These are phyloP conservation scores for Leishmania martiniquensis DNA, from an alignment of 208 protist genomes.

Conservation along the genomic window DNA sequence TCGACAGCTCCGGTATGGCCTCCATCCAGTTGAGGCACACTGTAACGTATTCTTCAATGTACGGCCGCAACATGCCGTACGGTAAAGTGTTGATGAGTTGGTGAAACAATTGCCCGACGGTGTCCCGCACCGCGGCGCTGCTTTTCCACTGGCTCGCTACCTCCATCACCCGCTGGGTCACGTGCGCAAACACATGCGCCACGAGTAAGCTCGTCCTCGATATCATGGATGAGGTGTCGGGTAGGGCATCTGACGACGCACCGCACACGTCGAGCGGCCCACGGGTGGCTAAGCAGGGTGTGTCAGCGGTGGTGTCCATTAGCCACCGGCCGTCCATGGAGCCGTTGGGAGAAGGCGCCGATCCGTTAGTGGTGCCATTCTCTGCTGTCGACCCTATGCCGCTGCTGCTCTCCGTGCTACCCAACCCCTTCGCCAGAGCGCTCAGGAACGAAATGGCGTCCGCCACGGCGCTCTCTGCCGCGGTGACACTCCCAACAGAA, in stretches of 20 bases:
- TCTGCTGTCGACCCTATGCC: background rate
- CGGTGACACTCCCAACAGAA: background rate
- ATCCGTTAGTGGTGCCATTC: background rate
- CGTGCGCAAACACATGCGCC: constrained; percentile 42
- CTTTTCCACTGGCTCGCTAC: constrained; percentile 33
- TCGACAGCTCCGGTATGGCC: constrained; percentile 54
- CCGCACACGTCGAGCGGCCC: background rate
- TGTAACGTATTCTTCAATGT: constrained; percentile 49
- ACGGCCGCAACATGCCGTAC: constrained; percentile 43
- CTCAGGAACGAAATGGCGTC: constrained; percentile 61
- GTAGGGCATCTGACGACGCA: background rate
- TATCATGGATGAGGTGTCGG: background rate
- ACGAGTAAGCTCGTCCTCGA: constrained; percentile 17
- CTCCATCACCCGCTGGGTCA: constrained; percentile 48
- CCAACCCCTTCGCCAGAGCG: constrained; percentile 50
- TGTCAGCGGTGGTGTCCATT: constrained; percentile 7
- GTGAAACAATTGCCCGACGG: constrained; percentile 58
- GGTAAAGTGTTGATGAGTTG: constrained; percentile 73
- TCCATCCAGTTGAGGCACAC: constrained; percentile 63
- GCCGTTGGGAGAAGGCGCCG: constrained; percentile 1
- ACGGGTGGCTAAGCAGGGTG: constrained; percentile 6
- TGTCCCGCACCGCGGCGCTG: constrained; percentile 52
- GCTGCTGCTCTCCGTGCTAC: background rate
- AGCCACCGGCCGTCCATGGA: background rate
- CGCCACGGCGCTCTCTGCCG: constrained; percentile 35